Evolutionary conservation across 257 asterid genomes (phyloP).

Genomic region (Euphrasia confusa): DNA sequence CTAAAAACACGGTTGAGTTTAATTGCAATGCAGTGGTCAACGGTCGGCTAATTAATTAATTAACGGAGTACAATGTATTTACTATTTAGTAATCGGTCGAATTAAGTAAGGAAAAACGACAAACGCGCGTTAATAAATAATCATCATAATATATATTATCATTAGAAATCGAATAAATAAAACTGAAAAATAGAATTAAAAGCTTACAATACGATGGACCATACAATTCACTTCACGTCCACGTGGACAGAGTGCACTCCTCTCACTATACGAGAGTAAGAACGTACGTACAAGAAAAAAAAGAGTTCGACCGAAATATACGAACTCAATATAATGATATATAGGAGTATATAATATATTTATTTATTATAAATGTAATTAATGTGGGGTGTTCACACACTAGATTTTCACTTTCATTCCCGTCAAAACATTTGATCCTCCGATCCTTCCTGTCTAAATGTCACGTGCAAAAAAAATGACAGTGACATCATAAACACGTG

Average conservation of each 20-base stretch:
- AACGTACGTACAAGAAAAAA: background rate
- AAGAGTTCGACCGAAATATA: background rate
- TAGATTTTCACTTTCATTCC: background rate
- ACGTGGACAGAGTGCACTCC: slow-evolving; percentile 54
- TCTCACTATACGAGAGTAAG: background rate
- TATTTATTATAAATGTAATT: background rate
- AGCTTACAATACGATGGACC: background rate
- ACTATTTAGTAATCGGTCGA: too few species aligned
- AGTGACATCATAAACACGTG: background rate
- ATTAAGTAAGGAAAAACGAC: too few species aligned
- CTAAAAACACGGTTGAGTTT: too few species aligned
- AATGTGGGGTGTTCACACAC: background rate
- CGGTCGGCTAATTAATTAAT: too few species aligned
- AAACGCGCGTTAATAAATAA: too few species aligned
- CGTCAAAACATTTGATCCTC: background rate
- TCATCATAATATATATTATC: background rate
- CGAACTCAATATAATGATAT: slow-evolving; percentile 36
- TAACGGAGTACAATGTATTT: too few species aligned
- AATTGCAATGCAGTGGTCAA: too few species aligned
- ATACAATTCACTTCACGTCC: slow-evolving; percentile 46
- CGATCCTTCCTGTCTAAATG: background rate
- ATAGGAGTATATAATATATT: background rate
- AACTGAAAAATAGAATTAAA: background rate
- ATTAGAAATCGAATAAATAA: slow-evolving; percentile 23
- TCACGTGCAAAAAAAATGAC: background rate